Conservation (phyloP, 441 rosid species). For the Pelargonium fulgidum region DNA sequence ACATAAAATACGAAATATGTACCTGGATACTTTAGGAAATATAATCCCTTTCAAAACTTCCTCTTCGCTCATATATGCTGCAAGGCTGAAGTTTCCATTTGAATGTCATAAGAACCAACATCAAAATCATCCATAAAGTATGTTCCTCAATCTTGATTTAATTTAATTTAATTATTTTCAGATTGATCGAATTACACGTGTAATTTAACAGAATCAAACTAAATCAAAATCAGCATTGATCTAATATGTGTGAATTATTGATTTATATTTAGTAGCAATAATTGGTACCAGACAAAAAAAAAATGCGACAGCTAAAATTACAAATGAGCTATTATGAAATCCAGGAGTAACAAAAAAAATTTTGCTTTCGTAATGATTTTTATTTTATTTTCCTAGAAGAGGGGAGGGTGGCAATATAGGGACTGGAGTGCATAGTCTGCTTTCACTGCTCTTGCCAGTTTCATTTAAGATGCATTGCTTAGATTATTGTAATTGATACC, state of each 20-base stretch:
- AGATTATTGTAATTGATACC: background rate
- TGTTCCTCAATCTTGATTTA: background rate
- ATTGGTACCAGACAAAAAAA: too few relatives aligned
- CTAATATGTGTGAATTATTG: background rate
- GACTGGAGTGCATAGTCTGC: background rate
- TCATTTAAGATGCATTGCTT: background rate
- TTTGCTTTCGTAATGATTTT: too few relatives aligned
- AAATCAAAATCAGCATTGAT: too few relatives aligned
- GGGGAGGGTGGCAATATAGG: background rate
- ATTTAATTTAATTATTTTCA: background rate
- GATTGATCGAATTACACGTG: background rate
- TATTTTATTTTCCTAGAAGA: background rate
- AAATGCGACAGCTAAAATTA: too few relatives aligned
- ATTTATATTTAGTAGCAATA: too few relatives aligned
- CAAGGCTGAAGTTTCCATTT: slow-evolving; percentile 54
- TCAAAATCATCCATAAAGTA: background rate
- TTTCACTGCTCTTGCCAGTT: background rate
- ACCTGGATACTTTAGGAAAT: slow-evolving; percentile 89
- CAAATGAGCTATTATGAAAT: too few relatives aligned
- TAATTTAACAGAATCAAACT: background rate
- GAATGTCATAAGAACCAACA: slow-evolving; percentile 17
- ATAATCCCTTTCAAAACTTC: slow-evolving; percentile 77
- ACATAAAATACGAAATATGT: background rate
- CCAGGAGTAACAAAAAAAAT: too few relatives aligned
- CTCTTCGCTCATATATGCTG: slow-evolving; percentile 86